Evolutionary conservation across 1,284 basidiomycete genomes (phyloP), one percentile per base, ranked within the genome.

Genomic region (Cryptococcus maquisensis): DNA sequence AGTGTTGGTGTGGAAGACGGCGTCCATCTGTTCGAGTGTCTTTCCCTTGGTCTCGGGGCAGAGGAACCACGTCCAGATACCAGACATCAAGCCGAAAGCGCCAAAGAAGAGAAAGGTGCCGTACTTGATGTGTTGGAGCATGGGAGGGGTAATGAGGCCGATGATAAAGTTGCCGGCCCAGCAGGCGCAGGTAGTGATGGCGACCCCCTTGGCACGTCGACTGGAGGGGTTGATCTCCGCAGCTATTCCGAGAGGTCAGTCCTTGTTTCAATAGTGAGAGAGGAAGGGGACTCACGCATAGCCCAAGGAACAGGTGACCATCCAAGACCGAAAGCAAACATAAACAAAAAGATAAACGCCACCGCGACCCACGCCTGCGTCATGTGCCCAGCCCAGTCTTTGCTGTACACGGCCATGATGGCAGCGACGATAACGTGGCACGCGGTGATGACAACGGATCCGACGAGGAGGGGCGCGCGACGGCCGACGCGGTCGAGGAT

Each of bases 401-500:
- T 35, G 3, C 55, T 44, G 56, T 58, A 69, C 2, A 28, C 42
- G 12, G 36, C 66, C 35, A 69, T 66, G 47, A 73, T 54, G 6
- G 54, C 52, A 1, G 61, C 69, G 26, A 66, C 61, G 21, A 71
- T 60, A 23, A 64, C 49, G 49, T 68, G 65, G 0, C 57, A 55
- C 12, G 61, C 48, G 12, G 45, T 38, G 36, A 52, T 55, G 8
- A 56, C 56, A 12, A 49, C 15, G 1, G 63, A 55, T 0, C 67
- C 66, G 37, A 40, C 45, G 20, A 77, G 56, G 21, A 77, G 61
- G 7, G 69, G 62, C 4, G 65, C 65, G 13, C 63, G 59, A n/a
- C 77, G 68, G 39, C 77, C 76, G 4, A 75, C 49, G 2, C 62
- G 57, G 60, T 78, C 77, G 40, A 77, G 61, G 52, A 71, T 67